Percentiles rank a stretch among this genome's conserved stretches.
phyloP scores from a whole-genome alignment of 345 rosid genomes.

The Gossypioides kirkii region DNA sequence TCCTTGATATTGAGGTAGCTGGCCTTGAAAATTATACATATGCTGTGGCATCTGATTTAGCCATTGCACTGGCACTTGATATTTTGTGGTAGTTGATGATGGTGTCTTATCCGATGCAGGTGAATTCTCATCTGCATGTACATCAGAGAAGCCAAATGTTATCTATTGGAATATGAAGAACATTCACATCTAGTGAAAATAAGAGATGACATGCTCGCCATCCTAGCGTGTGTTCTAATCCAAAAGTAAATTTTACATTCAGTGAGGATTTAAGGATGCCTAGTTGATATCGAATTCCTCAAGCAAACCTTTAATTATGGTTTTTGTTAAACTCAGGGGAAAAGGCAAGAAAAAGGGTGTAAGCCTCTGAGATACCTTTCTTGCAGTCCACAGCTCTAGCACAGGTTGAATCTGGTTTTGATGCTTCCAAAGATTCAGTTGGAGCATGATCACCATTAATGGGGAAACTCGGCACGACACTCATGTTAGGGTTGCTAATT shows the following conservation, averaged over 20 bases:
- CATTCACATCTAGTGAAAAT: not conserved
- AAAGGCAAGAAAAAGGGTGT: not conserved
- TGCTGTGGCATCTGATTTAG: slow-evolving; percentile 64
- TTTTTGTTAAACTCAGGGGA: not conserved
- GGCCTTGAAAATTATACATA: slow-evolving; percentile 48
- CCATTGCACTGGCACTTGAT: slow-evolving; percentile 60
- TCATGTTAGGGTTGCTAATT: slow-evolving; percentile 28
- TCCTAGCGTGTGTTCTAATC: not conserved
- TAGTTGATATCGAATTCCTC: not conserved
- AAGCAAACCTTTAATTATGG: not conserved
- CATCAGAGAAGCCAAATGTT: slow-evolving; percentile 10
- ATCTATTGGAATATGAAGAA: not conserved
- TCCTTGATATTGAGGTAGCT: slow-evolving; percentile 59
- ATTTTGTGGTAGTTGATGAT: slow-evolving; percentile 27
- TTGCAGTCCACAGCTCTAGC: slow-evolving; percentile 36
- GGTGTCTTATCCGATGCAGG: slow-evolving; percentile 30
- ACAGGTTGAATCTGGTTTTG: slow-evolving; percentile 13
- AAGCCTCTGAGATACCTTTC: slow-evolving; percentile 33
- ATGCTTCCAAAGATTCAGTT: slow-evolving; percentile 30
- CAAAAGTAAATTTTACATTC: not conserved
- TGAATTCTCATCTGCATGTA: slow-evolving; percentile 43
- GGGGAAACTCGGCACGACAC: slow-evolving; percentile 1
- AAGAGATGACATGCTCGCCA: not conserved
- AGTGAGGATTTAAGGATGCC: not conserved
- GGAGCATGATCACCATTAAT: slow-evolving; percentile 18